Evolutionary conservation across 2,329 filamentous ascomycete species (phyloP).

Genomic region (Albophoma yamanashiensis): DNA sequence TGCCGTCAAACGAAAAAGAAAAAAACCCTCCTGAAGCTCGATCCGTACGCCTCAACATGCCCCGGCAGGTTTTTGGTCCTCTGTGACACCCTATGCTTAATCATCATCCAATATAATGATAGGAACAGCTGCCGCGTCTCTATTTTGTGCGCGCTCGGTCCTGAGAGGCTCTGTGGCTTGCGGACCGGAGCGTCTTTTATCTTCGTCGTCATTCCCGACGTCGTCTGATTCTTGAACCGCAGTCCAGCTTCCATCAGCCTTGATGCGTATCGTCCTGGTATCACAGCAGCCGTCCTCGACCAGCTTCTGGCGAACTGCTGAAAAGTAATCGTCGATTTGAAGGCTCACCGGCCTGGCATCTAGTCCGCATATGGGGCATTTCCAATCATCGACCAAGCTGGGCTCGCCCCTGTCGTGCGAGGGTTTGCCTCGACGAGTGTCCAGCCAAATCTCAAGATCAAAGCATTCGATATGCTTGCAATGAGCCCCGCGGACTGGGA

Average conservation of each 20-base stretch:
- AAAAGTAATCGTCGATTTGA: conserved; percentile 63
- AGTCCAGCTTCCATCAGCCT: conserved; percentile 21
- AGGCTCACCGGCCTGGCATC: conserved; percentile 69
- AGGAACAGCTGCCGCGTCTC: not conserved
- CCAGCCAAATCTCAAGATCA: conserved; percentile 73
- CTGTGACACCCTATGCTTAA: not conserved
- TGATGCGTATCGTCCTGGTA: conserved; percentile 20
- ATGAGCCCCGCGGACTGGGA: conserved; percentile 57
- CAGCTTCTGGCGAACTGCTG: conserved; percentile 47
- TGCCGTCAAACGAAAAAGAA: not conserved
- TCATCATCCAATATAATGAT: conserved; percentile 1
- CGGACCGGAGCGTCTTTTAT: not conserved
- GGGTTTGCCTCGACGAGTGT: conserved; percentile 45
- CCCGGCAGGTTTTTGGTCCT: no score
- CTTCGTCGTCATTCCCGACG: conserved; percentile 12
- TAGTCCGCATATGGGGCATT: conserved; percentile 69
- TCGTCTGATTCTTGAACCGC: conserved; percentile 19
- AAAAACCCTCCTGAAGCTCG: not conserved
- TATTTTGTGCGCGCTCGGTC: not conserved
- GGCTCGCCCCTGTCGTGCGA: conserved; percentile 28
- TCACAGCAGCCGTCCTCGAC: conserved; percentile 7
- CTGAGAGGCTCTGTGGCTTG: not conserved
- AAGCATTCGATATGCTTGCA: conserved; percentile 85
- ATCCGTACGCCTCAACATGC: not conserved
- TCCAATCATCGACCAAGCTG: conserved; percentile 61